Base-by-base conservation (phyloP, 257 asterid genomes). In the Prunella vulgaris region DNA sequence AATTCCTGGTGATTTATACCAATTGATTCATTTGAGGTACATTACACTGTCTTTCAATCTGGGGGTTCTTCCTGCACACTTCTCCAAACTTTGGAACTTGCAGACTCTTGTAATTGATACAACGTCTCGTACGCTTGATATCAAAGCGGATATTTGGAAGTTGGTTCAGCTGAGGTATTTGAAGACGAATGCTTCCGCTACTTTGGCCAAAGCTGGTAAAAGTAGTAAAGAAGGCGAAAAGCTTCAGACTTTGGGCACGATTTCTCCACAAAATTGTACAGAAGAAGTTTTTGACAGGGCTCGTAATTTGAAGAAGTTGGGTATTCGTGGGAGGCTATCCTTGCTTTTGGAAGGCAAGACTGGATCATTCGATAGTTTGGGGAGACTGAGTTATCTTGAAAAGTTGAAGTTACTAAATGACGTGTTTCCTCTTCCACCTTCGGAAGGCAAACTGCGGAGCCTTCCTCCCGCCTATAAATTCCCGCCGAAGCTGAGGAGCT, bases 61-160 rank as follows among this genome's bases (percentile, higher is more conserved):
- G 12, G 10, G 65, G 0, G 22, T 61, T 67, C 80, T 87, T 51
- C 90, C 88, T 0, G 0, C 22, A 2, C 30, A 76, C 14, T 72
- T 87, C 58, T 72, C 83, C 14, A 76, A 74, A 10, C 84, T 87
- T 9, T 77, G 86, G 88, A 84, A 78, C 65, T 6, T 87, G 0
- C 84, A 87, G 10, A 85, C 94, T 5, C 74, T 87, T 14, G 10
- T 85, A 22, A 72, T 84, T 12, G 76, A 80, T n/a, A 87, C 93
- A 0, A 27, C 73, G 14, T 46, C 60, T 5, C 76, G 77, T 25
- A 66, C 69, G 4, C 80, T 86, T 3, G 82, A 74, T 0, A 63
- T 84, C 18, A 79, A 74, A 40, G 84, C 83, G 0, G 79, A 84
- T 62, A 69, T 87, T 20, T 83, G 85, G 88, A 79, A 66, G 68